These are phyloP conservation scores for Cyclaneusma minus DNA, from an alignment of 2,329 filamentous ascomycete genomes.

Conservation along the genomic window DNA sequence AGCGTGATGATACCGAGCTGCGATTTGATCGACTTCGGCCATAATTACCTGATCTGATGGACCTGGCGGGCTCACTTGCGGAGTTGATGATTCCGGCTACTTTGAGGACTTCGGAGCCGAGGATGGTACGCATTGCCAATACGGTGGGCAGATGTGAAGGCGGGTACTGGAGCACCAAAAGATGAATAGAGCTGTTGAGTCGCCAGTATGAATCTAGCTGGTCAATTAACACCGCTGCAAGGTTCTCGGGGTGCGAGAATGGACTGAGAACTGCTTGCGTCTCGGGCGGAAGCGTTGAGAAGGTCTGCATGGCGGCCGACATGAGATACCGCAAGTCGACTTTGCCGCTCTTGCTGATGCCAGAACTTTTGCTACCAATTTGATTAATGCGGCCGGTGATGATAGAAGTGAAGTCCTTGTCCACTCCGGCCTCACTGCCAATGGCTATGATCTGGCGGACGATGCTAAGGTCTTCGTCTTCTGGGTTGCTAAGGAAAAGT, in stretches of 20 bases:
- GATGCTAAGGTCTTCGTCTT: slow-evolving; percentile 20
- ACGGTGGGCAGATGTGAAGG: slow-evolving; percentile 39
- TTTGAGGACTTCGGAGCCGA: slow-evolving; percentile 40
- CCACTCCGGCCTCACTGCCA: slow-evolving; percentile 38
- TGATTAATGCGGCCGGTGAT: slow-evolving; percentile 37
- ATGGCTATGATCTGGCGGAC: slow-evolving; percentile 45
- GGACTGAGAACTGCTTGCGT: slow-evolving; percentile 34
- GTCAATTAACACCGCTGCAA: slow-evolving; percentile 42
- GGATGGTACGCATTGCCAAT: slow-evolving; percentile 38
- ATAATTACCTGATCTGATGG: no score
- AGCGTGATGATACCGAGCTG: no score
- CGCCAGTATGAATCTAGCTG: slow-evolving; percentile 45
- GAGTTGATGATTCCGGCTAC: slow-evolving; percentile 39
- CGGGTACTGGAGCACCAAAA: slow-evolving; percentile 44
- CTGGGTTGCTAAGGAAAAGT: slow-evolving; percentile 13
- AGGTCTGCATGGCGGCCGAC: slow-evolving; percentile 42
- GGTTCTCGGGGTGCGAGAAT: slow-evolving; percentile 33
- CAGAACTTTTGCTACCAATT: slow-evolving; percentile 33
- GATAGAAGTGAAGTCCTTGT: slow-evolving; percentile 29
- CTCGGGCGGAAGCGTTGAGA: slow-evolving; percentile 30
- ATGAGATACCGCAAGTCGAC: slow-evolving; percentile 48
- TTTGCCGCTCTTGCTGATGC: slow-evolving; percentile 34
- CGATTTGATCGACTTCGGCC: no score
- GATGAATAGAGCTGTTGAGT: slow-evolving; percentile 33
- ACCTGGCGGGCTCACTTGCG: no score